Evolutionary conservation across 345 rosid genomes (phyloP), one percentile per base, ranked within the genome.

Genomic region (Cardiospermum halicacabum): DNA sequence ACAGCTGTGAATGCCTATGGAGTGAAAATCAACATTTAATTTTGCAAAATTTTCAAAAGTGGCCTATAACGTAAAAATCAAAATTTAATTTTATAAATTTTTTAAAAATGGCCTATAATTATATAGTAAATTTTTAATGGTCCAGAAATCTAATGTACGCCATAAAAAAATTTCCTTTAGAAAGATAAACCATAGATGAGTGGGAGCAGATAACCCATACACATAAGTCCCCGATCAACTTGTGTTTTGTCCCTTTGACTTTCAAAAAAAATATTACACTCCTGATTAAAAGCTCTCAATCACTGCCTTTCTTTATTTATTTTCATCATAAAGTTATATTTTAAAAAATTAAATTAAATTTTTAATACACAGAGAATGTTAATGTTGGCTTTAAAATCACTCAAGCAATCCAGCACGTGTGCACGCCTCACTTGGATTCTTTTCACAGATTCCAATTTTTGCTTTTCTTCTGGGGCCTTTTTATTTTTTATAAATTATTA

Each of bases 371-470:
- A 72, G 77, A 78, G 84, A 86, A 84, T 86, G 84, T 79, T 75
- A 72, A 67, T n/a, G 77, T 67, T 76, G 69, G 68, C 96, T 91
- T 83, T 4, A 77, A 60, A 58, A 58, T 79, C 71, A 91, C 93
- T 80, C 88, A 77, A 85, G 31, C 69, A 8, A 47, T 47, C 51
- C 70, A 72, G 80, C 77, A 74, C 58, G 73, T 67, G 75, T 36
- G 74, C 73, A 65, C 64, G 68, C 73, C n/a, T 75, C 58, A 66
- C 74, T 70, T 15, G 57, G 76, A 64, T 53, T 48, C 27, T 62
- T 45, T 55, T 43, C 31, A 60, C 74, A 60, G 65, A 39, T 37
- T 7, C n/a, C 5, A 30, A 1, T 8, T 34, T 21, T 27, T 47
- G 51, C 51, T 47, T 47, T 45, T 18, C 10, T 11, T 21, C 22